Evolutionary conservation across 2,329 filamentous ascomycete species (phyloP).

Genomic region (Calonectria pseudoturangicola): DNA sequence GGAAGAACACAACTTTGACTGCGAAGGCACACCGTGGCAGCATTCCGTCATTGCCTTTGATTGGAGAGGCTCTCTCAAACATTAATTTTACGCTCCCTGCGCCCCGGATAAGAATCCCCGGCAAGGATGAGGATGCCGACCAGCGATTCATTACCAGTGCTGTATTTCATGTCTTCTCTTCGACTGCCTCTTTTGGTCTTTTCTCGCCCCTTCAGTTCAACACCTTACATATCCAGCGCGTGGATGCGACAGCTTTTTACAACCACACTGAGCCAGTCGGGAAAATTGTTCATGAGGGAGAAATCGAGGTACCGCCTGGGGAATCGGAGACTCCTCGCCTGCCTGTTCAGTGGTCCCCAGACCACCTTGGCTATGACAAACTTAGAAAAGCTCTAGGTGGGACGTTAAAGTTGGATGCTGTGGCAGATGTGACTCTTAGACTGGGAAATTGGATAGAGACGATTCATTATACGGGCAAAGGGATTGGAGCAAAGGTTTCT

Average conservation of each 20-base stretch:
- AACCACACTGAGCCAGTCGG: conserved; percentile 87
- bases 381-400: conserved; percentile 88
- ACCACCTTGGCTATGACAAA: conserved; percentile 88
- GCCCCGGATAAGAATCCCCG: conserved; percentile 78
- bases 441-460: conserved; percentile 84
- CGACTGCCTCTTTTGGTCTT: conserved; percentile 89
- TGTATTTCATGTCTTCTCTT: conserved; percentile 90
- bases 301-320: conserved; percentile 87
- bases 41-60: conserved; percentile 82
- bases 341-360: conserved; percentile 87
- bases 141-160: conserved; percentile 88
- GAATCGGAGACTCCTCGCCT: conserved; percentile 82
- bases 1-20: conserved; percentile 87
- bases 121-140: conserved; percentile 61
- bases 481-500: conserved; percentile 78
- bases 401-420: conserved; percentile 84
- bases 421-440: conserved; percentile 83
- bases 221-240: conserved; percentile 83
- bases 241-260: conserved; percentile 91
- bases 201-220: conserved; percentile 85
- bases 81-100: conserved; percentile 83
- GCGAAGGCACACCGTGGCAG: conserved; percentile 82
- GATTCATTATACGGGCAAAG: conserved; percentile 81
- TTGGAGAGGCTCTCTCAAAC: conserved; percentile 83
- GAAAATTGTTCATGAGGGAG: conserved; percentile 82